Evolutionary conservation across 805 yeast genomes (phyloP), one percentile per base, ranked within the genome.

Genomic region (Kluyveromyces dobzhanskii): DNA sequence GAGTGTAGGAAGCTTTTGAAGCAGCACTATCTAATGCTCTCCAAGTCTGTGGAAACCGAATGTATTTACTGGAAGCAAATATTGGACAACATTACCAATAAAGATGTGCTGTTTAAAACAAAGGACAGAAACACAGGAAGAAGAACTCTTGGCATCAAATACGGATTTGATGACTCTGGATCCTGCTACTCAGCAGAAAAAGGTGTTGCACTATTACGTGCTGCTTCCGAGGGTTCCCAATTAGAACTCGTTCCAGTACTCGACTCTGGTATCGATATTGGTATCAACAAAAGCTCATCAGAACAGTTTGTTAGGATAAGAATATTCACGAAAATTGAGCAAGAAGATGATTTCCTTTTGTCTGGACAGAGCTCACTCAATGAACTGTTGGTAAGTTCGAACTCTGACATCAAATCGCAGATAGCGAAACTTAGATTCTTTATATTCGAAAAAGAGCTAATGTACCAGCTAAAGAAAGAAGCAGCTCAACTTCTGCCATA

Each of bases 81-180:
- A 3, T 61, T 65, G 3, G 45, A 49, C 7, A 39, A 49, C 21
- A 51, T 49, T 30, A 49, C 43, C 43, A 54, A 40, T 37, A 35
- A 36, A 42, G 53, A 54, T 46, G 59, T 49, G n/a, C 35, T 88
- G 10, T 78, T 80, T 51, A 84, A 82, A 48, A 69, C 80, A 18
- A 70, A 78, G 39, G 79, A 75, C 40, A 78, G 76, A 6, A 67
- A 69, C 5, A 57, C 69, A 0, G 67, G 76, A 14, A 73, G 76
- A 8, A 64, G 64, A 41, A 64, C 69, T 2, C 70, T 88, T 31
- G 94, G 90, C 3, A 81, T 90, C 27, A 85, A 84, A 50, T 92
- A 83, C 54, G 97, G 97, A 0, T 90, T 75, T 62, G 88, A 82
- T 13, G 97, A 88, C 58, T 78, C 94, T 0, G 98, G 97, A 0